phyloP scores from a whole-genome alignment of 1,284 basidiomycete genomes.

The Heterobasidion irregulare region DNA sequence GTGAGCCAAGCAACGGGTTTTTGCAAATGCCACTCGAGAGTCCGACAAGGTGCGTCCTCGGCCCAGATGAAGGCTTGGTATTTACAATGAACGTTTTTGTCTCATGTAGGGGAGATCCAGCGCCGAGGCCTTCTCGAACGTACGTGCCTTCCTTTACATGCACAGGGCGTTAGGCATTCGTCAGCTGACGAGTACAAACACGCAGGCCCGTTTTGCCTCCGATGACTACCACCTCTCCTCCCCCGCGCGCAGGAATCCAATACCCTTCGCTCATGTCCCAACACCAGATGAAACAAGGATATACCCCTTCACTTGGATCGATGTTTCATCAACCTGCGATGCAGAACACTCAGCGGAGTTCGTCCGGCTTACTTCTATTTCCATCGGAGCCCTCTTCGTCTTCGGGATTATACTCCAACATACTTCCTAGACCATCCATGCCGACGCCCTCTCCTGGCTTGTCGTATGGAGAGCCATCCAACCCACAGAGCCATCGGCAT shows the following conservation, averaged over 20 bases:
- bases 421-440: conserved; percentile 16
- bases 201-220: conserved; percentile 28
- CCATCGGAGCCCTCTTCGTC: conserved; percentile 15
- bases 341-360: conserved; percentile 1
- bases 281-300: conserved; percentile 64
- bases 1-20: conserved; percentile 16
- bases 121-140: conserved; percentile 12
- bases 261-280: conserved; percentile 62
- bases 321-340: conserved; percentile 32
- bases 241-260: conserved; percentile 35
- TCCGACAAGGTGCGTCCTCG: conserved; percentile 27
- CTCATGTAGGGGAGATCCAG: conserved; percentile 7
- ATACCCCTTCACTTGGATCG: conserved; percentile 47
- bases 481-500: background rate
- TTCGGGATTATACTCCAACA: conserved; percentile 15
- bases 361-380: conserved; percentile 13
- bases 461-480: conserved; percentile 1
- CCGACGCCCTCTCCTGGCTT: conserved; percentile 13
- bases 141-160: conserved; percentile 11
- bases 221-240: conserved; percentile 54
- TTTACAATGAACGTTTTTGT: background rate
- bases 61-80: background rate
- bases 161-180: conserved; percentile 4
- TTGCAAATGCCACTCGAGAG: conserved; percentile 34
- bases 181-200: background rate